Base-by-base conservation (phyloP, 176 grass and related monocot species). In the Canna indica region DNA sequence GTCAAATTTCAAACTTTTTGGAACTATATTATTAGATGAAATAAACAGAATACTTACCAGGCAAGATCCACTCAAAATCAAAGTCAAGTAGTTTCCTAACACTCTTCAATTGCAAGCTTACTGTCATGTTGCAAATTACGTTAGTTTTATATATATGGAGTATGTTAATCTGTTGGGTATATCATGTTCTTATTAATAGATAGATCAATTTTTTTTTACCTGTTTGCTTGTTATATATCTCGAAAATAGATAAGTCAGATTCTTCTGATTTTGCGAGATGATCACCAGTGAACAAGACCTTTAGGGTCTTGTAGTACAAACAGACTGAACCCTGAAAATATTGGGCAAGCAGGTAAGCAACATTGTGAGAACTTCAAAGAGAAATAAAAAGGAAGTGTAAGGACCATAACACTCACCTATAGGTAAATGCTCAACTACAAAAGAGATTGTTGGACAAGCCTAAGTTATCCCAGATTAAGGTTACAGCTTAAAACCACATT, bases 241-340 rank as follows among this genome's bases (percentile, higher is more conserved):
- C 78, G 77, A 26, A 67, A 52, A 91, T 76, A 33, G 58, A 24
- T 41, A 96, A 41, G 9, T 84, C 85, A 24, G 88, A 82, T 71
- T 86, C 74, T 80, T 83, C 76, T 12, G 83, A 91, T 76, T 80
- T 86, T 13, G 60, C 76, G 16, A 91, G 83, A 68, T 91, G 88
- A 36, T 96, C 91, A 27, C 91, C 88, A 24, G 88, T 89, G 70
- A 91, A 91, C 47, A 91, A 33, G 7, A 73, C 81, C 79, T 88
- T 84, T 24, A 83, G 25, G 26, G 76, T 81, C 76, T 79, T 86
- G 64, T 85, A 88, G 71, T 76, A 79, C 79, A 91, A 83, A 77
- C 91, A 96, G 62, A 91, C 91, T 6, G 88, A 96, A 42, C 91
- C 91, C 88, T 96, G 78, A 42, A 83, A 60, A 13, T 22, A 39